A percentile compares a stretch with the other conserved stretches of the same genome.
Conservation (phyloP, 345 rosid species). For the Lenwebbia sp. region DNA sequence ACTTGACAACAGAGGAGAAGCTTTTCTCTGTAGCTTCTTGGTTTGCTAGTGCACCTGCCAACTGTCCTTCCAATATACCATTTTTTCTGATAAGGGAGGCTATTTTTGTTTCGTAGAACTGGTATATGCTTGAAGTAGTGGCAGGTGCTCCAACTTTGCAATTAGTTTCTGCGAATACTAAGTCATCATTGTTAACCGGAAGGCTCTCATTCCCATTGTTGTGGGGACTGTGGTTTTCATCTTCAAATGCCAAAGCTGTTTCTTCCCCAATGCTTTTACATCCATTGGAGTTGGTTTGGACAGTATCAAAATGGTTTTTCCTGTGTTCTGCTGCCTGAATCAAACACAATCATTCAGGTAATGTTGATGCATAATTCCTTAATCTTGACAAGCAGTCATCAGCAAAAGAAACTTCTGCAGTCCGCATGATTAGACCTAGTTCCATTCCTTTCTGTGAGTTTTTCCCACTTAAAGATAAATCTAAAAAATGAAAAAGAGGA, state of each 20-base stretch:
- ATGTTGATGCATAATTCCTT: background rate
- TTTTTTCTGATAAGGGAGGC: constrained; percentile 61
- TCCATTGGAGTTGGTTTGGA: constrained; percentile 12
- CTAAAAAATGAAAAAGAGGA: background rate
- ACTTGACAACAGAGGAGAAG: constrained; percentile 50
- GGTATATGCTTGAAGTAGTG: constrained; percentile 51
- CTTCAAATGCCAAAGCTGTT: constrained; percentile 23
- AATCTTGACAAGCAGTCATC: background rate
- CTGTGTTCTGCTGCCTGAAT: constrained; percentile 43
- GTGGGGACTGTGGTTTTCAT: constrained; percentile 25
- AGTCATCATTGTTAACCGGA: constrained; percentile 30
- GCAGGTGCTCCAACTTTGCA: constrained; percentile 20
- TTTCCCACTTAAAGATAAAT: background rate
- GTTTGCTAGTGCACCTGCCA: constrained; percentile 55
- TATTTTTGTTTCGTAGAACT: constrained; percentile 69
- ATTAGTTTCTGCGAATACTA: constrained; percentile 35
- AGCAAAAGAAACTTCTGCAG: background rate
- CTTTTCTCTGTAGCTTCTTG: constrained; percentile 70
- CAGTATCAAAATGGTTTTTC: constrained; percentile 22
- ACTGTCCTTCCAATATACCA: constrained; percentile 65
- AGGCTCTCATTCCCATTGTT: constrained; percentile 27
- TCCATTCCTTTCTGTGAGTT: background rate
- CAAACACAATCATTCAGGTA: background rate
- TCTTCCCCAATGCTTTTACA: constrained; percentile 47
- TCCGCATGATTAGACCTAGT: background rate